Conservation (phyloP, 2,329 filamentous ascomycete species). For the Trichoderma aggressivum region DNA sequence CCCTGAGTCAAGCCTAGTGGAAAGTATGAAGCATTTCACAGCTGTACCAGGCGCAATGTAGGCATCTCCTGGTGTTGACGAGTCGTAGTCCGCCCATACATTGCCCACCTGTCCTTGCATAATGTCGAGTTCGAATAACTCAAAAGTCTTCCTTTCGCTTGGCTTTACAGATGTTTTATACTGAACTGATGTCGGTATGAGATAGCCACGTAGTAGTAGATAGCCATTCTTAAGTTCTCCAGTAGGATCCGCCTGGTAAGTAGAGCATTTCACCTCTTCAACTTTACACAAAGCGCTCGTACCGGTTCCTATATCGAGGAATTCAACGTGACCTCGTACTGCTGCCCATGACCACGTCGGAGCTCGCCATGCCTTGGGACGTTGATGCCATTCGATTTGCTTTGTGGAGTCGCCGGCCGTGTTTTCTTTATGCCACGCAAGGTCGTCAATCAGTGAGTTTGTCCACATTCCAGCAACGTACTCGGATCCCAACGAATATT, state of each 20-base stretch:
- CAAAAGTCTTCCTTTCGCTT: neutral
- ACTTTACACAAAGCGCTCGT: neutral
- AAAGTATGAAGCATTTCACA: slow-evolving; percentile 12
- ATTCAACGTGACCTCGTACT: neutral
- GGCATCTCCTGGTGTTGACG: neutral
- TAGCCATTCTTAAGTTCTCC: slow-evolving; percentile 9
- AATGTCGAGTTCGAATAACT: slow-evolving; percentile 6
- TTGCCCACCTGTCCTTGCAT: slow-evolving; percentile 4
- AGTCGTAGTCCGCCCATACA: slow-evolving; percentile 19
- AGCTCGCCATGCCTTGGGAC: slow-evolving; percentile 17
- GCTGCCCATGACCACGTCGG: slow-evolving; percentile 23
- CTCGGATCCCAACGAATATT: neutral
- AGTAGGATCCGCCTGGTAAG: slow-evolving; percentile 11
- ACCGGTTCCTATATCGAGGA: neutral
- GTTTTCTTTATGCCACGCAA: slow-evolving; percentile 18
- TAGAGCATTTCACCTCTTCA: neutral
- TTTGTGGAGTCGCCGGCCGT: neutral
- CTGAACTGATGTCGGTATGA: neutral
- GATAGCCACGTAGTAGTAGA: neutral
- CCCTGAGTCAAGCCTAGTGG: slow-evolving; percentile 1
- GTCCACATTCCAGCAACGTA: slow-evolving; percentile 22
- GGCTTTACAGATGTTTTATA: neutral
- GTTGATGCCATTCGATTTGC: neutral
- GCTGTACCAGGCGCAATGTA: neutral
- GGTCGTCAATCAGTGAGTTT: slow-evolving; percentile 10